These are phyloP conservation scores for Caryocar brasiliense DNA, from an alignment of 441 rosid species.

Conservation along the genomic window DNA sequence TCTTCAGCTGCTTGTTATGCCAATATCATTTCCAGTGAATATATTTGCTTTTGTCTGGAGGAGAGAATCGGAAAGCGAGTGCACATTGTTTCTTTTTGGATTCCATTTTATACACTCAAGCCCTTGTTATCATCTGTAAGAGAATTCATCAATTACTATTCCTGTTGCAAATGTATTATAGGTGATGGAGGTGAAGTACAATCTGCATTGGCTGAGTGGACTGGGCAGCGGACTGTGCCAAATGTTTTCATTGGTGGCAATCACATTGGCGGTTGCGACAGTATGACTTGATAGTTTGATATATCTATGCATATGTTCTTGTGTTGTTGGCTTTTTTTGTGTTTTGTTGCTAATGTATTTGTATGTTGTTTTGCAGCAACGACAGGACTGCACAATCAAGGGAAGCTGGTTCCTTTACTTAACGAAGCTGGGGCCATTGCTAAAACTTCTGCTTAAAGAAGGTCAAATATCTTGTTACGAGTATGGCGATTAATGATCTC, in stretches of 20 bases:
- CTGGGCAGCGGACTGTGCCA: conserved; percentile 53
- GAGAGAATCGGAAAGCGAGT: too few species aligned
- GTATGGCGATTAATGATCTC: neutral
- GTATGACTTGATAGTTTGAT: conserved; percentile 11
- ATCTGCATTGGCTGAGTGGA: conserved; percentile 44
- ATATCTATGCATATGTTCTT: neutral
- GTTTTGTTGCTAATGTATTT: neutral
- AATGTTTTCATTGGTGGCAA: conserved; percentile 53
- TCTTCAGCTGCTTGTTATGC: too few species aligned
- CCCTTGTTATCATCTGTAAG: neutral
- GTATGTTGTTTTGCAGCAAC: conserved; percentile 25
- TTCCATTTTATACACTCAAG: too few species aligned
- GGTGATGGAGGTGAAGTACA: conserved; percentile 54
- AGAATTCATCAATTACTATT: neutral
- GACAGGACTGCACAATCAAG: conserved; percentile 31
- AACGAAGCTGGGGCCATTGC: conserved; percentile 56
- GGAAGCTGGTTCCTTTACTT: conserved; percentile 61
- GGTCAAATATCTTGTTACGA: neutral
- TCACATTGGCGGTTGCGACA: conserved; percentile 54
- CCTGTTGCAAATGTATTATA: conserved; percentile 2
- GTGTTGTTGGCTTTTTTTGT: neutral
- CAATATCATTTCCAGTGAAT: too few species aligned
- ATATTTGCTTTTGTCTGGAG: too few species aligned
- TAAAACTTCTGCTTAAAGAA: conserved; percentile 24
- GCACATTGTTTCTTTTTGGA: too few species aligned